phyloP scores from a whole-genome alignment of 2,329 filamentous ascomycete genomes.

The Pezicula rhizophila region DNA sequence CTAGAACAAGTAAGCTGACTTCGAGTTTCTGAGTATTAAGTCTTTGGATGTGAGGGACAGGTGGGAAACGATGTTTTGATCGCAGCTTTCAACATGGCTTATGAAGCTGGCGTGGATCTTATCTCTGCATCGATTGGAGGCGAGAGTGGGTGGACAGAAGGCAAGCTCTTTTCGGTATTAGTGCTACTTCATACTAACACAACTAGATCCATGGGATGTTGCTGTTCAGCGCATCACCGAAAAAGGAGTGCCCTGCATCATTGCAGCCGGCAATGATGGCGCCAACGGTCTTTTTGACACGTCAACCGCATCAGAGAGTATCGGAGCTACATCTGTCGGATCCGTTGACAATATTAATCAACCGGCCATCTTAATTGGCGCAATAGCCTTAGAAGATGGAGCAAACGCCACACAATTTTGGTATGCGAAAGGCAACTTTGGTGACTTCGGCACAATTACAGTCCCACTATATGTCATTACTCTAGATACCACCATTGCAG shows the following conservation, averaged over 20 bases:
- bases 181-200: not conserved
- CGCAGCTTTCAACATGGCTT: constrained; percentile 52
- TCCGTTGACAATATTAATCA: constrained; percentile 1
- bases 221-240: not conserved
- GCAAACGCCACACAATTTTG: not conserved
- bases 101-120: constrained; percentile 47
- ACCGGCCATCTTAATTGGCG: not conserved
- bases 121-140: constrained; percentile 1
- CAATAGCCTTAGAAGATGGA: not conserved
- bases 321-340: not conserved
- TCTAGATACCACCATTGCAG: not conserved
- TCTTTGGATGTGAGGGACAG: constrained; percentile 48
- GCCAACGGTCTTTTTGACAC: constrained; percentile 1
- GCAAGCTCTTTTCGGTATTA: not conserved
- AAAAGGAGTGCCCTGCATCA: not conserved
- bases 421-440: not conserved
- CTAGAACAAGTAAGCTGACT: too few species aligned
- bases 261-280: constrained; percentile 2
- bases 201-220: constrained; percentile 1
- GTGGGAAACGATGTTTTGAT: constrained; percentile 52
- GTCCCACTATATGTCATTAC: not conserved
- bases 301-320: not conserved
- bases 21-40: constrained; percentile 12
- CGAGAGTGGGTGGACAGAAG: not conserved
- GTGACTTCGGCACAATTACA: not conserved